Evolutionary conservation across 2,329 filamentous ascomycete species (phyloP).

Genomic region (Ophiostoma sp.): DNA sequence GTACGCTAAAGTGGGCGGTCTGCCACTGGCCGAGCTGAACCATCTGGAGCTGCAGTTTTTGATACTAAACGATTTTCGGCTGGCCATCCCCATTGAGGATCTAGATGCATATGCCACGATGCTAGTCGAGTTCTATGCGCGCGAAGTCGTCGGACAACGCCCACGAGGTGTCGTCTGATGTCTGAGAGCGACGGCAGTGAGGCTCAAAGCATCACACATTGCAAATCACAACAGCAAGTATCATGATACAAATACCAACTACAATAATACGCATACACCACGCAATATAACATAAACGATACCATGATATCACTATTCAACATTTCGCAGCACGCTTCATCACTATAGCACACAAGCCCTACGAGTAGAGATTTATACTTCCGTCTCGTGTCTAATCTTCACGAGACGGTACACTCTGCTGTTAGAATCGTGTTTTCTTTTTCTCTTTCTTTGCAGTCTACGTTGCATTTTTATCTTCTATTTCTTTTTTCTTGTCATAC

Average conservation of each 20-base stretch:
- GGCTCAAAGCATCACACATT: background rate
- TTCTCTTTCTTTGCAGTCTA: background rate
- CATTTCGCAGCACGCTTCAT: no score
- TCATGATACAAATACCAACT: background rate
- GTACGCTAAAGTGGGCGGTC: conserved; percentile 97
- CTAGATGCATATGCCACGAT: conserved; percentile 96
- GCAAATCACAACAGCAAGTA: background rate
- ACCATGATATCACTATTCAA: background rate
- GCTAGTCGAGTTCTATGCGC: conserved; percentile 95
- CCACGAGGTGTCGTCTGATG: conserved; percentile 22
- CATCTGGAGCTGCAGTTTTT: conserved; percentile 95
- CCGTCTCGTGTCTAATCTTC: background rate
- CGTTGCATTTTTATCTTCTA: background rate
- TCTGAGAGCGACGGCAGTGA: background rate
- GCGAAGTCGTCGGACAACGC: conserved; percentile 65
- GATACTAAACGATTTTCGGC: conserved; percentile 88
- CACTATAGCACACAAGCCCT: background rate
- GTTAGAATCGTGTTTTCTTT: background rate
- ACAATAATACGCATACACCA: background rate
- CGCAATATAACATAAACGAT: background rate
- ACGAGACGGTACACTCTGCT: background rate
- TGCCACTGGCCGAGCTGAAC: conserved; percentile 88
- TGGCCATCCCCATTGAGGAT: conserved; percentile 89
- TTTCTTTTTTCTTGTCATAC: background rate
- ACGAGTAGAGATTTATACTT: background rate